phyloP scores from a whole-genome alignment of 139 green algal species.

The Chlorella sp. region DNA sequence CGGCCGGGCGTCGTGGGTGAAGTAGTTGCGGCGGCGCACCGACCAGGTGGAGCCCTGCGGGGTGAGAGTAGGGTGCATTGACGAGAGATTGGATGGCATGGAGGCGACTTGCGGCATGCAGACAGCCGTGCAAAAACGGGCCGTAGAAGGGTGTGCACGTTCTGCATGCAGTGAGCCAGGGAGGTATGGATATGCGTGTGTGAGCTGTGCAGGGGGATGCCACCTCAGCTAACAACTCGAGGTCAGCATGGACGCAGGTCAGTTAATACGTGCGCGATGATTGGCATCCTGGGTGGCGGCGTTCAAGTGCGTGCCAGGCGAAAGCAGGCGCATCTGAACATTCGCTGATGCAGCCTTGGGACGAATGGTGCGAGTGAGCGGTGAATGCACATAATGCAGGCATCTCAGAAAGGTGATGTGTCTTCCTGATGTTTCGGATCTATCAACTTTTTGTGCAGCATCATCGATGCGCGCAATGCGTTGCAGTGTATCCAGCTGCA shows the following conservation, averaged over 20 bases:
- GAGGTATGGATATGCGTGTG: background rate
- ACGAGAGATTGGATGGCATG: no score
- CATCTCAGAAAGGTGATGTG: no score
- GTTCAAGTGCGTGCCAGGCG: background rate
- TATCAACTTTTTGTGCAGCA: no score
- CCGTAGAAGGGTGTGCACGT: no score
- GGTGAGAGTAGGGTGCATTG: background rate
- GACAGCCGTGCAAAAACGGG: no score
- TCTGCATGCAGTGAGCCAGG: background rate
- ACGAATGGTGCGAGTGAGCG: no score
- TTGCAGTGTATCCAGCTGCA: no score
- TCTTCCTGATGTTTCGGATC: no score
- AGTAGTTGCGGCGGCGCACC: slow-evolving; percentile 9
- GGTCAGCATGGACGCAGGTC: background rate
- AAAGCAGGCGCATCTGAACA: background rate
- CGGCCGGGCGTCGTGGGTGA: slow-evolving; percentile 11
- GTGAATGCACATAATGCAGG: no score
- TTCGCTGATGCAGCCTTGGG: no score
- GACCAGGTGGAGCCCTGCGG: slow-evolving; percentile 14
- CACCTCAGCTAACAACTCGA: background rate
- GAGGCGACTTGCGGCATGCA: no score
- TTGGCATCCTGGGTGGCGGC: background rate
- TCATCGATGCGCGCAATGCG: no score
- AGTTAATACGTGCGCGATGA: slow-evolving; percentile 1
- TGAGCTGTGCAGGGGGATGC: background rate